These are phyloP conservation scores for Alternaria consortialis DNA, from an alignment of 2,329 filamentous ascomycete species.

Conservation along the genomic window DNA sequence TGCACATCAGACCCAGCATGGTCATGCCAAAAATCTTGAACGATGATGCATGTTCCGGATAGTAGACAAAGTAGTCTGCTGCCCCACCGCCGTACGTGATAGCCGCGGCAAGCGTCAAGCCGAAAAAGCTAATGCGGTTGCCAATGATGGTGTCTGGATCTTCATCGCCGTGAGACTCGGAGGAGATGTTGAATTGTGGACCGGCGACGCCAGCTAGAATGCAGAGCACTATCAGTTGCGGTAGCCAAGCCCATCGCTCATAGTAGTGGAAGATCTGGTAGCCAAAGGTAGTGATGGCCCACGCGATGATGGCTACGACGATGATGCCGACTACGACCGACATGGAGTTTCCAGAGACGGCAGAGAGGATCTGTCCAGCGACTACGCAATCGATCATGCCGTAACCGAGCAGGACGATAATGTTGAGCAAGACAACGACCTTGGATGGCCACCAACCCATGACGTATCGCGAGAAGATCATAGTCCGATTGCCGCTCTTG, in stretches of 20 bases:
- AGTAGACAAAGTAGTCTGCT: slow-evolving; percentile 76
- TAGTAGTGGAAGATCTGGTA: slow-evolving; percentile 74
- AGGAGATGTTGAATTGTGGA: slow-evolving; percentile 65
- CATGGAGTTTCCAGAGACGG: slow-evolving; percentile 67
- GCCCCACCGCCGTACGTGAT: slow-evolving; percentile 70
- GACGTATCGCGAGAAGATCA: slow-evolving; percentile 65
- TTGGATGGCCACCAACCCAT: slow-evolving; percentile 74
- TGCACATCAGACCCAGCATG: slow-evolving; percentile 63
- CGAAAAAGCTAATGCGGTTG: slow-evolving; percentile 73
- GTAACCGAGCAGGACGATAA: slow-evolving; percentile 70
- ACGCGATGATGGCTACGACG: slow-evolving; percentile 69
- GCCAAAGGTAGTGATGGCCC: slow-evolving; percentile 72
- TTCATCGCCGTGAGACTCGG: slow-evolving; percentile 61
- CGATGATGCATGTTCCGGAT: slow-evolving; percentile 62
- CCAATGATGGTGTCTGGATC: slow-evolving; percentile 60
- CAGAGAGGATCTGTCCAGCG: slow-evolving; percentile 73
- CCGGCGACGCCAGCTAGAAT: slow-evolving; percentile 70
- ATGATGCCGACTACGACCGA: slow-evolving; percentile 73
- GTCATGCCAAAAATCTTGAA: slow-evolving; percentile 66
- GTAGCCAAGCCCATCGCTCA: slow-evolving; percentile 73
- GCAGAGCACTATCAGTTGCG: slow-evolving; percentile 68
- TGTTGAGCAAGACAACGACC: slow-evolving; percentile 68
- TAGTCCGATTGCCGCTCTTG: slow-evolving; percentile 67
- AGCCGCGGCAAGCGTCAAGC: slow-evolving; percentile 70
- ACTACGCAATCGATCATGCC: slow-evolving; percentile 71